Evolutionary conservation across 2,329 filamentous ascomycete species (phyloP).

Genomic region (Podosphaera aphanis): DNA sequence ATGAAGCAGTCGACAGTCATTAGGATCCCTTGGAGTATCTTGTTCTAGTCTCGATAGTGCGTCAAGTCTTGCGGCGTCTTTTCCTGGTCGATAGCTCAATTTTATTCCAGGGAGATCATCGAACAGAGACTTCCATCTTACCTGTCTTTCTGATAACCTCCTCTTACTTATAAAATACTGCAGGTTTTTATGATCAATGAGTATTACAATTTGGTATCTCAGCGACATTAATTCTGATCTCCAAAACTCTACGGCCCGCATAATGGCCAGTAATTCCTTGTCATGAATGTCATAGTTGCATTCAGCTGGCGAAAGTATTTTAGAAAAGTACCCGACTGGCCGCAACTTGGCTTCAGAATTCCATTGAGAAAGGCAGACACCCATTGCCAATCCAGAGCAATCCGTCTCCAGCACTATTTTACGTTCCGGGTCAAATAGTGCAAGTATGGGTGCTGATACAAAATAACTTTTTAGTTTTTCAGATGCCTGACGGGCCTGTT

Average conservation of each 20-base stretch:
- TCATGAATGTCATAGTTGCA: not conserved
- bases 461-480: not conserved
- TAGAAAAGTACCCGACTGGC: not conserved
- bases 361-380: not conserved
- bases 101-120: not conserved
- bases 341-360: not conserved
- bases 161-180: no score
- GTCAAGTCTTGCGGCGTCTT: not conserved
- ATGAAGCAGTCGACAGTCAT: not conserved
- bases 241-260: not conserved
- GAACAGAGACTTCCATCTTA: not conserved
- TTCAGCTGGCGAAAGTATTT: not conserved
- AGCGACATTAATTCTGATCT: not conserved
- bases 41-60: not conserved
- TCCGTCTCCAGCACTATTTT: not conserved
- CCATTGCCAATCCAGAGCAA: not conserved
- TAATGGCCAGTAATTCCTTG: not conserved
- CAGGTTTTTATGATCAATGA: not conserved
- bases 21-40: not conserved
- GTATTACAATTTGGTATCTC: not conserved
- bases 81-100: not conserved
- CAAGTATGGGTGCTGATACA: not conserved
- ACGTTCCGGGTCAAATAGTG: not conserved
- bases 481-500: no score
- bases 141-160: no score